Base-by-base conservation (phyloP, 768 basidiomycete genomes). In the Lactarius tabidus region DNA sequence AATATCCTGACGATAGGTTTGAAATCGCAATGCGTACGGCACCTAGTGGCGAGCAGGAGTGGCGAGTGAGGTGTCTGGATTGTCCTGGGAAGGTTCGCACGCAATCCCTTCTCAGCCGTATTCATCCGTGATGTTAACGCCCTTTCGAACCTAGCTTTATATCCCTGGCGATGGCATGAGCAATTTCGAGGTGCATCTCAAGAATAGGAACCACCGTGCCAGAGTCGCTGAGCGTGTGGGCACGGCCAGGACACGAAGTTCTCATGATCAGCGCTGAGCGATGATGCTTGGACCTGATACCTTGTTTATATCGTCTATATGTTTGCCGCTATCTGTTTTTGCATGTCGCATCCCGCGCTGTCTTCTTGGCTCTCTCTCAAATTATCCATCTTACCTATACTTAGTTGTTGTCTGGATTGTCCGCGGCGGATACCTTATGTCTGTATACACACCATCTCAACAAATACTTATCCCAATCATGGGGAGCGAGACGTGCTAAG, bases 131-230 rank as follows among this genome's bases (percentile, higher is more conserved):
- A n/a, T 15, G 62, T 29, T 67, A 54, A 66, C 28, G 8, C 18
- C 43, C n/a, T 10, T n/a, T 48, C n/a, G 38, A 48, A 39, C 28
- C n/a, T 18, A 64, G 58, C 51, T 67, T 20, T 69, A 62, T 66
- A 70, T 38, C 66, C 66, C 59, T 17, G 41, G 38, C 62, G 57
- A 59, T 63, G 51, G 71, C 39, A 63, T 63, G 76, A 91, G 83
- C 29, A 97, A 98, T 74, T 98, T 94, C 70, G 91, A 94, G 73
- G 90, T 97, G 14, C 96, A 99, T 78, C 78, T 99, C 60, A 89
- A 86, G 79, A 93, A 94, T 71, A 84, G 90, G 57, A 82, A 84
- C 72, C 92, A 94, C 75, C 85, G 91, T 43, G 81, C 83, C 67
- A 84, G 86, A 59, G 91, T 93, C 36, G 85, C 84, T 70, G 82